Evolutionary conservation across 1,139 yeast species (phyloP).

Genomic region (Suzukiozyma palmioleophila): DNA sequence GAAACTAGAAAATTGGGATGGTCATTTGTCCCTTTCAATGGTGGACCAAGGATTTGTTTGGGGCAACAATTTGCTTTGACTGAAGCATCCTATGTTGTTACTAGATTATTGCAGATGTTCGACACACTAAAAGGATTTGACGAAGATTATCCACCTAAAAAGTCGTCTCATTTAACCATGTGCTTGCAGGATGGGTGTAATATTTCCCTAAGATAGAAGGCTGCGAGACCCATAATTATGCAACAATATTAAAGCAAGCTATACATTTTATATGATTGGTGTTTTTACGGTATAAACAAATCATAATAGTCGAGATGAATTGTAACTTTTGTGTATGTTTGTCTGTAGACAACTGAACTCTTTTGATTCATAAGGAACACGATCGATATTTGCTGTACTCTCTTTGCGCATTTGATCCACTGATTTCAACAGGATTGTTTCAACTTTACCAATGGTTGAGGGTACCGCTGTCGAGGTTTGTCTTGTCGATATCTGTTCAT

Average conservation of each 20-base stretch:
- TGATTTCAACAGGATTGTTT: not conserved
- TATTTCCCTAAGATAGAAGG: conserved; percentile 10
- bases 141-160: conserved; percentile 27
- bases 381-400: no score
- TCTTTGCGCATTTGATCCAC: not conserved
- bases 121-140: conserved; percentile 3
- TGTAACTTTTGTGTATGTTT: not conserved
- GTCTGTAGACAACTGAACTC: not conserved
- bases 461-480: no score
- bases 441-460: not conserved
- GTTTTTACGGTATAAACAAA: not conserved
- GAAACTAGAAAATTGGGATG: conserved; percentile 32
- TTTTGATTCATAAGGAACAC: no score
- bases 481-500: no score
- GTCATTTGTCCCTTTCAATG: conserved; percentile 43
- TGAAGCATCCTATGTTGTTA: conserved; percentile 32
- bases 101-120: conserved; percentile 17
- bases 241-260: no score
- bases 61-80: conserved; percentile 47
- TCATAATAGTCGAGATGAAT: no score
- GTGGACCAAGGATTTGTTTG: conserved; percentile 42
- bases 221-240: no score
- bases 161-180: conserved; percentile 32
- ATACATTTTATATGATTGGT: not conserved
- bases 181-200: conserved; percentile 23